Evolutionary conservation across 495 filamentous ascomycete species (phyloP).

Genomic region (Penicillium simplicissimum): DNA sequence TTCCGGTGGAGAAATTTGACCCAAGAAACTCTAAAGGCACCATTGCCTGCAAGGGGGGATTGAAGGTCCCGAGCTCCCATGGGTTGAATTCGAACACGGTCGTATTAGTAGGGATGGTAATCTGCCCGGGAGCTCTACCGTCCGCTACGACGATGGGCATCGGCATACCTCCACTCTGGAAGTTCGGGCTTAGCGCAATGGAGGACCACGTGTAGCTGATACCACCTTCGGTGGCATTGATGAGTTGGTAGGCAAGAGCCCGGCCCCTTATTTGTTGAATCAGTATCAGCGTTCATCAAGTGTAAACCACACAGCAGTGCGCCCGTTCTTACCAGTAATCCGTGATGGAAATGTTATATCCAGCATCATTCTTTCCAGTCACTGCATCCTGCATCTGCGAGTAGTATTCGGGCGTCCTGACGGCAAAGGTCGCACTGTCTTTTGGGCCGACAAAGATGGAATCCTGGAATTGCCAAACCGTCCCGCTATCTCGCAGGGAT

Average conservation of each 20-base stretch:
- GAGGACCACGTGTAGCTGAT: conserved; percentile 79
- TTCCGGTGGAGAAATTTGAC: conserved; percentile 36
- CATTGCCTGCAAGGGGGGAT: conserved; percentile 49
- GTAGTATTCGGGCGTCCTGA: conserved; percentile 53
- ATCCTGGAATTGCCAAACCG: not conserved
- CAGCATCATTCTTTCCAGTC: conserved; percentile 60
- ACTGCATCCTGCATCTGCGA: conserved; percentile 58
- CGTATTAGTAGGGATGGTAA: not conserved
- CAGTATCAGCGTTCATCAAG: not conserved
- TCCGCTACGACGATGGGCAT: conserved; percentile 76
- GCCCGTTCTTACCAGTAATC: conserved; percentile 62
- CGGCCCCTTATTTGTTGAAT: conserved; percentile 38
- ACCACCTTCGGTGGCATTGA: conserved; percentile 71
- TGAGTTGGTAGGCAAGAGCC: conserved; percentile 71
- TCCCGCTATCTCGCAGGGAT: not conserved
- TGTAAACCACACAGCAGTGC: not conserved
- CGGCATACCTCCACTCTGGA: conserved; percentile 61
- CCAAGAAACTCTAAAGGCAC: conserved; percentile 46
- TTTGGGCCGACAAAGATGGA: conserved; percentile 45
- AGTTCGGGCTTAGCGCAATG: conserved; percentile 65
- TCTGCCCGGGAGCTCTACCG: conserved; percentile 37
- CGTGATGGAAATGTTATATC: conserved; percentile 70
- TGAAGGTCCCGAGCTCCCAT: conserved; percentile 51
- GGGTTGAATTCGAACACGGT: conserved; percentile 45
- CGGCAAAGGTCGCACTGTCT: conserved; percentile 2